phyloP scores from a whole-genome alignment of 805 yeast species.

The Saccharomycopsis amapae region DNA sequence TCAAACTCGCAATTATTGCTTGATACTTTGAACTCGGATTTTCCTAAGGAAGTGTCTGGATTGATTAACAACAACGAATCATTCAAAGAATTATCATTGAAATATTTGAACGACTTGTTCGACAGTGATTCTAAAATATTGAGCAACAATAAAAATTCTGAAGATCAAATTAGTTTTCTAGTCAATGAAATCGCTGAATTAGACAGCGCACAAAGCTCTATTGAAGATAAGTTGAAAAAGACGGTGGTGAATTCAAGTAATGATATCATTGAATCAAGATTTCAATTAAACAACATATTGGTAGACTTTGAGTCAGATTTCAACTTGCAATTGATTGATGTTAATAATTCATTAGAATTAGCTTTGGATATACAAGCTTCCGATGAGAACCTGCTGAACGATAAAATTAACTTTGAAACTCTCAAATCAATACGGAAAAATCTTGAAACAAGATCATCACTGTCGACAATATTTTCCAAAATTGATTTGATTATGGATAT shows the following conservation, averaged over 20 bases:
- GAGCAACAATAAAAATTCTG: too few relatives aligned
- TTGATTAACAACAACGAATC: background rate
- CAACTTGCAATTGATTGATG: slow-evolving; percentile 16
- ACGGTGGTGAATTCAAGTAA: slow-evolving; percentile 31
- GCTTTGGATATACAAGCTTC: too few relatives aligned
- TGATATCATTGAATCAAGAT: slow-evolving; percentile 38
- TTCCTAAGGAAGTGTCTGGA: background rate
- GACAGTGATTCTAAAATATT: too few relatives aligned
- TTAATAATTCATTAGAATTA: background rate
- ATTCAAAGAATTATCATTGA: background rate
- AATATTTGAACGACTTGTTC: background rate
- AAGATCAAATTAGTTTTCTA: too few relatives aligned
- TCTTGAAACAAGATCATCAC: slow-evolving; percentile 22
- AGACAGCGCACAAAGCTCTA: slow-evolving; percentile 45
- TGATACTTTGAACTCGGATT: background rate
- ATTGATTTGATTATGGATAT: slow-evolving; percentile 70
- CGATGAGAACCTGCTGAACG: slow-evolving; percentile 24
- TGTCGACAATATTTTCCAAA: slow-evolving; percentile 44
- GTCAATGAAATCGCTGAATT: slow-evolving; percentile 71
- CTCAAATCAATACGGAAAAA: background rate
- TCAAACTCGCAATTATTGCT: background rate
- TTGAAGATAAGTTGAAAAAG: slow-evolving; percentile 40
- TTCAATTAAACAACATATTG: slow-evolving; percentile 29
- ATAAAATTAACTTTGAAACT: slow-evolving; percentile 28
- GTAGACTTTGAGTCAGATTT: slow-evolving; percentile 31